Conservation (phyloP, 129 eudicot genomes). For the Arctium minus region DNA sequence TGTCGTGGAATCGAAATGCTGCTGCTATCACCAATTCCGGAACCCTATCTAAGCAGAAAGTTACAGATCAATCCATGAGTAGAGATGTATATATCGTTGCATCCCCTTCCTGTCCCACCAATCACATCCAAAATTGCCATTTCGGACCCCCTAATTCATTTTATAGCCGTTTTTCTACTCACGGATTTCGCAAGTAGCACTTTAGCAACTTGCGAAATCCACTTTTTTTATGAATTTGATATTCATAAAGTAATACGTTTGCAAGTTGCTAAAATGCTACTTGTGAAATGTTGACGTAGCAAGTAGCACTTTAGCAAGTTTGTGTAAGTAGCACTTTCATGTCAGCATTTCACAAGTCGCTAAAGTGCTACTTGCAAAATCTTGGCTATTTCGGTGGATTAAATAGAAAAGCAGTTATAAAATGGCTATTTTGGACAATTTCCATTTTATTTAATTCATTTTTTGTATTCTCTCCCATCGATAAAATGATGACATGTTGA, state of each 20-base stretch:
- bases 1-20: slow-evolving; percentile 45
- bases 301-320: too few species aligned
- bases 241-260: not conserved
- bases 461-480: not conserved
- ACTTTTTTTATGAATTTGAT: not conserved
- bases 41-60: slow-evolving; percentile 53
- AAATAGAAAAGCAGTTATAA: too few species aligned
- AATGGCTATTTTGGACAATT: not conserved
- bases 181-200: not conserved
- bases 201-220: not conserved
- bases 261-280: not conserved
- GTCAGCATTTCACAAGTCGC: not conserved
- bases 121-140: not conserved
- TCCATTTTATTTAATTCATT: not conserved
- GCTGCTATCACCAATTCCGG: slow-evolving; percentile 41
- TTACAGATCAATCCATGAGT: slow-evolving; percentile 41
- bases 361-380: not conserved
- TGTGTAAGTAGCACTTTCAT: too few species aligned
- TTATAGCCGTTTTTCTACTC: not conserved
- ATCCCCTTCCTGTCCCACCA: not conserved
- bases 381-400: not conserved
- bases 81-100: slow-evolving; percentile 42
- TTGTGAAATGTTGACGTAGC: not conserved
- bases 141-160: not conserved
- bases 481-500: not conserved